Conservation (phyloP, 768 basidiomycete genomes). For the Chalciporus sphaerocephalus region DNA sequence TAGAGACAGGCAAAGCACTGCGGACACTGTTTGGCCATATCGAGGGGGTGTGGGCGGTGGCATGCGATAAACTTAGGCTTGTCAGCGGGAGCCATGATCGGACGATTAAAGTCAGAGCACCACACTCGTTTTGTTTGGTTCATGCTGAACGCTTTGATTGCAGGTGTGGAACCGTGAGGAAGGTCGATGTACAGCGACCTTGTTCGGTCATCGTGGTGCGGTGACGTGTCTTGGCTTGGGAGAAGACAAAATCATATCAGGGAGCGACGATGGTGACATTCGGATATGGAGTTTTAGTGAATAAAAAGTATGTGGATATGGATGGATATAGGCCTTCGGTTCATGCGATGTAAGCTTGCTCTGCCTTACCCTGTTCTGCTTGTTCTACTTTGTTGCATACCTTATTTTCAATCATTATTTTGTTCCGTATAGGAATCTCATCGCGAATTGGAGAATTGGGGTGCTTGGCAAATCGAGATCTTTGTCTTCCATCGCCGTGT, state of each 20-base stretch:
- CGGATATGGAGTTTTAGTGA: constrained; percentile 76
- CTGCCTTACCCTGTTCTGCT: not conserved
- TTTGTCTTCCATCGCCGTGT: not conserved
- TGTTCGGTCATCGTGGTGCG: constrained; percentile 91
- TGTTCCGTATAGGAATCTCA: not conserved
- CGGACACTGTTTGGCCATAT: constrained; percentile 95
- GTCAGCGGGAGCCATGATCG: constrained; percentile 94
- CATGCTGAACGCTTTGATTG: not conserved
- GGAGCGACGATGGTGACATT: constrained; percentile 87
- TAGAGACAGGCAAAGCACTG: constrained; percentile 73
- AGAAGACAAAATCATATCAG: constrained; percentile 96
- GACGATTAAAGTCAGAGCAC: constrained; percentile 80
- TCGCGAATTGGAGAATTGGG: not conserved
- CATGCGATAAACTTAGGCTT: constrained; percentile 84
- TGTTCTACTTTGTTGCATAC: not conserved
- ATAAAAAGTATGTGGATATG: constrained; percentile 8
- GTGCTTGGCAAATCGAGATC: not conserved
- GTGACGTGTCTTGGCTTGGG: constrained; percentile 87
- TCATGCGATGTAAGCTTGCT: not conserved
- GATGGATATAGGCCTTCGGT: constrained; percentile 1
- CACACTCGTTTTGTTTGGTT: constrained; percentile 4
- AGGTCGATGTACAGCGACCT: constrained; percentile 79
- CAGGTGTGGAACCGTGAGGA: constrained; percentile 94
- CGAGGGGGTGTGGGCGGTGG: constrained; percentile 97
- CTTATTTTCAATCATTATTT: constrained; percentile 7